A percentile compares a stretch with the other conserved stretches of the same genome.
These are phyloP conservation scores for Salisapilia sapeloensis DNA, from an alignment of 352 stramenopile species.

Conservation along the genomic window DNA sequence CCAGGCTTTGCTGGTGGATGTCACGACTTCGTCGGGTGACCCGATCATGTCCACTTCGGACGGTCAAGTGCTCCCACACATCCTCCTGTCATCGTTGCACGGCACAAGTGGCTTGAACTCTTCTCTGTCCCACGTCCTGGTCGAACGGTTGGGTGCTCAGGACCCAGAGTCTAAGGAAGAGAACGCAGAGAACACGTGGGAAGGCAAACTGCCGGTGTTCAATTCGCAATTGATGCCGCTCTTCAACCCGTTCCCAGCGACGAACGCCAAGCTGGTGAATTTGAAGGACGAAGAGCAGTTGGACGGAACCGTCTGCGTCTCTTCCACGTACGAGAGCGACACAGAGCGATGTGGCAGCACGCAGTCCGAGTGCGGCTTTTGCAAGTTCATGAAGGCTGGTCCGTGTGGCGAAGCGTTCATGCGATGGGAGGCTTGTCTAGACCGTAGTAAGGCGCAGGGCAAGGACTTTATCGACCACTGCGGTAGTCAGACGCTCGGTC, in stretches of 20 bases:
- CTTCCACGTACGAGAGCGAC: constrained; percentile 38
- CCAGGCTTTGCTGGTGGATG: constrained; percentile 49
- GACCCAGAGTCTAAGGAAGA: constrained; percentile 13
- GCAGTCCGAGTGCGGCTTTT: constrained; percentile 79
- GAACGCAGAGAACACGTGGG: constrained; percentile 12
- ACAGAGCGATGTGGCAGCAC: constrained; percentile 21
- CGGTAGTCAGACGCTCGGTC: constrained; percentile 43
- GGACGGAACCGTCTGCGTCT: constrained; percentile 42
- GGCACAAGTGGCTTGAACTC: constrained; percentile 21
- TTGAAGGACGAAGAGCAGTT: constrained; percentile 8
- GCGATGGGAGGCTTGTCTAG: constrained; percentile 69
- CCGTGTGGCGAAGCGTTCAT: constrained; percentile 67
- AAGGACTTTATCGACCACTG: constrained; percentile 72
- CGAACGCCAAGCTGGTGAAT: constrained; percentile 17
- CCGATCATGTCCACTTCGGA: constrained; percentile 28
- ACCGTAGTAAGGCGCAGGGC: constrained; percentile 48
- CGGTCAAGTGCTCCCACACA: constrained; percentile 20
- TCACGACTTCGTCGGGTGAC: constrained; percentile 47
- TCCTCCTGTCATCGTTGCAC: constrained; percentile 36
- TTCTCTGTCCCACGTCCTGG: constrained; percentile 50
- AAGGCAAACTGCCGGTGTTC: constrained; percentile 45
- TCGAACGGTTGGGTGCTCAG: constrained; percentile 51
- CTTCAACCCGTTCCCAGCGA: constrained; percentile 63
- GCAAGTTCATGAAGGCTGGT: constrained; percentile 83
- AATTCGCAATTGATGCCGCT: constrained; percentile 53